Evolutionary conservation across 176 grass and related monocot genomes (phyloP), one percentile per base, ranked within the genome.

Genomic region (Triticum timopheevii): DNA sequence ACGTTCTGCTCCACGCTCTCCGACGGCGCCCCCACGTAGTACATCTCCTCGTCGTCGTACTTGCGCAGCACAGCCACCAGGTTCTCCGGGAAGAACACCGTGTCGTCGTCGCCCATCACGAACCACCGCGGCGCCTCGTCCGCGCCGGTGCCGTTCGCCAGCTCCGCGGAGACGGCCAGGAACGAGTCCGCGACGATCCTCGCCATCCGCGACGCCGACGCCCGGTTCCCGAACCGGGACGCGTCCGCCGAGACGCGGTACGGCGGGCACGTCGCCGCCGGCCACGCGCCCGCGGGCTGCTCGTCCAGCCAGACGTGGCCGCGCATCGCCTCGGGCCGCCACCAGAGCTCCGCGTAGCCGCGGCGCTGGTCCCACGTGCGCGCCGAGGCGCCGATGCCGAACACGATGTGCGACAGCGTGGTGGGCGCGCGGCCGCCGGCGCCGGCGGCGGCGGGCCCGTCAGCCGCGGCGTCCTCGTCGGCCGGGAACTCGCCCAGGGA

Each of bases 71-170:
- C 89, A 5, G 80, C 82, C 76, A 93, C 86, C 16, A 98, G 86
- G 86, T 98, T 98, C 45, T 98, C 93, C 69, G 83, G 81, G 90
- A 98, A 98, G 93, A 98, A 98, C 35, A 98, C 84, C 8, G 96
- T 98, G 93, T 98, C 96, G 86, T 98, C 96, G 86, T 98, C 96
- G 22, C 96, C 96, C 93, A 95, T 95, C 71, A 95, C 93, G 80
- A 95, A 95, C 96, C 96, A 98, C 81, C 96, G 81, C 58, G 78
- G 85, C 75, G 68, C 81, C 11, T 25, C 65, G 56, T 47, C 17
- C 20, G 40, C 0, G 13, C 16, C 20, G 10, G 80, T 87, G 52
- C 13, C 82, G 64, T 91, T 91, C 6, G 49, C 73, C 27, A 27
- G 69, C 59, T 84, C 78, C 13, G 84, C 71, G 31, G n/a, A 6